Percentiles rank a stretch among this genome's conserved stretches.
phyloP scores from a whole-genome alignment of 495 filamentous ascomycete genomes.

The Hypomontagnella submonticulosa region DNA sequence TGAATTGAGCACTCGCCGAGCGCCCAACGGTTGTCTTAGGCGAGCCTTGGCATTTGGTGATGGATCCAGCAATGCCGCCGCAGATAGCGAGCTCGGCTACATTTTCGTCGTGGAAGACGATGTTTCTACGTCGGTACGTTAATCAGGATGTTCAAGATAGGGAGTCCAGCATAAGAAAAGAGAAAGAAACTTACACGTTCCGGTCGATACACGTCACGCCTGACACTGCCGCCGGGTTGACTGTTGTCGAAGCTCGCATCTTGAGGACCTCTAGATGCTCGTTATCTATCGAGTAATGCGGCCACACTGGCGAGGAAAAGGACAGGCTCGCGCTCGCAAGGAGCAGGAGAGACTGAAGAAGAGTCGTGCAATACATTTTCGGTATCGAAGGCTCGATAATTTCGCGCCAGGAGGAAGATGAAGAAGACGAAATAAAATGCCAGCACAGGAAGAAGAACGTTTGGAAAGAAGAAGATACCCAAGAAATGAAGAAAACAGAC shows the following conservation, averaged over 20 bases:
- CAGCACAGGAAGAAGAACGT: neutral
- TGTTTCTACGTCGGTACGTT: constrained; percentile 49
- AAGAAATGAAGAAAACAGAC: constrained; percentile 27
- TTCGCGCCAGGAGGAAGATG: constrained; percentile 3
- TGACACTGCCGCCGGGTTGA: constrained; percentile 51
- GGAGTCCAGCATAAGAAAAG: neutral
- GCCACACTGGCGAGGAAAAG: constrained; percentile 40
- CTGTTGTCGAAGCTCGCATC: constrained; percentile 45
- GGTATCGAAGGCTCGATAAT: constrained; percentile 6
- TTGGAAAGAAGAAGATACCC: too few species aligned
- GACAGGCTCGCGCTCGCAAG: constrained; percentile 30
- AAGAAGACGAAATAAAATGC: neutral
- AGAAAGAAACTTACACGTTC: constrained; percentile 44
- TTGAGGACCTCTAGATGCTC: constrained; percentile 51
- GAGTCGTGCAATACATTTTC: constrained; percentile 35
- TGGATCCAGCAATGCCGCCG: constrained; percentile 60
- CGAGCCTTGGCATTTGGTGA: constrained; percentile 55
- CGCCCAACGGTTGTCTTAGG: constrained; percentile 53
- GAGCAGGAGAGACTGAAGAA: constrained; percentile 40
- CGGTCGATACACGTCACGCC: constrained; percentile 51
- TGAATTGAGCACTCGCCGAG: constrained; percentile 61
- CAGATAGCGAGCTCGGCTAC: constrained; percentile 65
- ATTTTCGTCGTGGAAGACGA: constrained; percentile 65
- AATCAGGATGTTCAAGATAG: neutral
- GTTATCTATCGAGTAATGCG: constrained; percentile 41